Evolutionary conservation across 1,284 basidiomycete species (phyloP).

Genomic region (Leccinum solheimii): DNA sequence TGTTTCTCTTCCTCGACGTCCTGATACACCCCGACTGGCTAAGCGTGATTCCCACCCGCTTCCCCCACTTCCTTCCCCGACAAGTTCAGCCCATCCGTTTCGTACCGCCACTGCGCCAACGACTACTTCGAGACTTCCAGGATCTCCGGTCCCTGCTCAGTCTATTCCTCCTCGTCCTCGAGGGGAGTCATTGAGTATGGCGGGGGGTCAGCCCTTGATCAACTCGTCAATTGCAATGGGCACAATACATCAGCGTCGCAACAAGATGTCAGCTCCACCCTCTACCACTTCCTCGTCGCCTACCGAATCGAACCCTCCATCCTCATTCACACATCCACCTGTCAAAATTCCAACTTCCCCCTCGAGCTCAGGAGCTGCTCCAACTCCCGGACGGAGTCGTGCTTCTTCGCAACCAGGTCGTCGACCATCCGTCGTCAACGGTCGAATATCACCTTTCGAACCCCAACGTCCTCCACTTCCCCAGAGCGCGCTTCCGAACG

Average conservation of each 20-base stretch:
- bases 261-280: constrained; percentile 61
- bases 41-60: constrained; percentile 62
- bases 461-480: constrained; percentile 52
- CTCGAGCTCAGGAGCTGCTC: constrained; percentile 35
- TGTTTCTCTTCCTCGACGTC: constrained; percentile 29
- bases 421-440: constrained; percentile 54
- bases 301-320: constrained; percentile 52
- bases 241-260: constrained; percentile 68
- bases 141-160: constrained; percentile 45
- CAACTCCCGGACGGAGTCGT: constrained; percentile 49
- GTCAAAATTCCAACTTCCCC: constrained; percentile 46
- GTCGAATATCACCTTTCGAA: constrained; percentile 48
- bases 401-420: constrained; percentile 71
- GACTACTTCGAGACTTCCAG: constrained; percentile 39
- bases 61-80: constrained; percentile 62
- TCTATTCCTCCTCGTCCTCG: constrained; percentile 50
- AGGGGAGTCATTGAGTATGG: constrained; percentile 33
- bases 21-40: constrained; percentile 40
- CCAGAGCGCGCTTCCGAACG: constrained; percentile 39
- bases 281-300: constrained; percentile 54
- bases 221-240: constrained; percentile 61
- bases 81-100: constrained; percentile 28
- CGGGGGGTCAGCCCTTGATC: constrained; percentile 45
- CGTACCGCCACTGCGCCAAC: constrained; percentile 34
- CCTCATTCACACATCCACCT: constrained; percentile 42